Evolutionary conservation across 768 basidiomycete genomes (phyloP).

Genomic region (Heimioporus sp.): DNA sequence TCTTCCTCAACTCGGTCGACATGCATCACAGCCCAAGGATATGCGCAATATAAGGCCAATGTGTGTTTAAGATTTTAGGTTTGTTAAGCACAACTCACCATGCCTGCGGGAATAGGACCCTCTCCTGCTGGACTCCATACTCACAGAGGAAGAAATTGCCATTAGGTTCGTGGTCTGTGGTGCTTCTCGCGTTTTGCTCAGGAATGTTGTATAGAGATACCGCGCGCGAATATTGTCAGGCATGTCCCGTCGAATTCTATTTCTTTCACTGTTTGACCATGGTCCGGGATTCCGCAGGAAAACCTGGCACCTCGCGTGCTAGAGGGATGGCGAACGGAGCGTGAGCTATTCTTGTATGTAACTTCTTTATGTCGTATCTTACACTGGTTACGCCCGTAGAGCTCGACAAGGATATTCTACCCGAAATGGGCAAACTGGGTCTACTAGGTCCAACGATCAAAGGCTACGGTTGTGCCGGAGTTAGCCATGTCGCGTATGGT

Average conservation of each 20-base stretch:
- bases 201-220: conserved; percentile 56
- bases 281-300: conserved; percentile 47
- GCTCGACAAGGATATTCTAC: conserved; percentile 72
- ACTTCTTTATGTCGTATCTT: background rate
- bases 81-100: conserved; percentile 4
- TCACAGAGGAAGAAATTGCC: conserved; percentile 88
- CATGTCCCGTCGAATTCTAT: conserved; percentile 24
- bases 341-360: conserved; percentile 36
- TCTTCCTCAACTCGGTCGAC: background rate
- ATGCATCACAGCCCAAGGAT: conserved; percentile 15
- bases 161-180: conserved; percentile 58
- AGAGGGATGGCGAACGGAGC: conserved; percentile 85
- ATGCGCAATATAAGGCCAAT: conserved; percentile 18
- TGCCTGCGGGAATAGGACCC: conserved; percentile 63
- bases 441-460: conserved; percentile 89
- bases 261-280: background rate
- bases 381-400: conserved; percentile 39
- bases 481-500: conserved; percentile 89
- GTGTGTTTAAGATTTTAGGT: conserved; percentile 10
- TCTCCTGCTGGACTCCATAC: conserved; percentile 68
- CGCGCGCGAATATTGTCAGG: conserved; percentile 79
- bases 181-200: background rate
- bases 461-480: conserved; percentile 93
- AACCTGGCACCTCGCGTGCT: conserved; percentile 85
- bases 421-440: conserved; percentile 92